Base-by-base conservation (phyloP, 192 early-diverging fungal species). In the Coemansia sp. region DNA sequence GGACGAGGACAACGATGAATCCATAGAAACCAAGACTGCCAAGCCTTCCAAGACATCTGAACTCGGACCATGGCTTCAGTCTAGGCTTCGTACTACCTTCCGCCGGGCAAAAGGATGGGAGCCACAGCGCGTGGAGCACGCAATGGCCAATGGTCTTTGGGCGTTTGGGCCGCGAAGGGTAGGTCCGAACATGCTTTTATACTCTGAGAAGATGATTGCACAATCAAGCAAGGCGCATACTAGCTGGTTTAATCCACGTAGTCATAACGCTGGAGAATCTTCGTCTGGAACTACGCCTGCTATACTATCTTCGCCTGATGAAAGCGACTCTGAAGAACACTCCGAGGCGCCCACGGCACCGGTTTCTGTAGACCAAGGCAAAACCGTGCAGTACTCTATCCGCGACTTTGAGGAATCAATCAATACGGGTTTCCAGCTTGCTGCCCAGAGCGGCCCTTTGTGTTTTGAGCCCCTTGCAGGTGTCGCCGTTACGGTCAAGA, bases 401-500 rank as follows among this genome's bases (percentile, higher is more conserved):
- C 66, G 75, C 34, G 87, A 90, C 66, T 73, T 92, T 58, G 92
- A 93, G 24, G 86, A 89, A 66, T 84, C 86, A 48, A 81, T 99
- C 25, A 77, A 87, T 22, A 87, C 90, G 33, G 96, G 92, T 5
- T 99, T 98, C 84, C 96, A 99, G 79, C 73, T 98, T 15, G 89
- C 93, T 1, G 93, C 92, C 7, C 79, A 88, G 9, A 73, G 82
- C 0, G 98, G 98, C 1, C 96, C 98, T 10, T 76, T 99, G 39
- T 98, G 96, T 69, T 85, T 86, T 38, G 98, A 99, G 64, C 95
- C 98, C 3, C 71, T 98, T 71, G 79, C 84, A 23, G 98, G 98
- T 9, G 87, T 93, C 12, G 71, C 67, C 4, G 71, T 80, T 40
- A 80, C 77, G 0, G 52, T 80, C 37, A 47, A 72, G 55, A 42